Base-by-base conservation (phyloP, 1,139 yeast species). In the Saccharomyces hybrid region DNA sequence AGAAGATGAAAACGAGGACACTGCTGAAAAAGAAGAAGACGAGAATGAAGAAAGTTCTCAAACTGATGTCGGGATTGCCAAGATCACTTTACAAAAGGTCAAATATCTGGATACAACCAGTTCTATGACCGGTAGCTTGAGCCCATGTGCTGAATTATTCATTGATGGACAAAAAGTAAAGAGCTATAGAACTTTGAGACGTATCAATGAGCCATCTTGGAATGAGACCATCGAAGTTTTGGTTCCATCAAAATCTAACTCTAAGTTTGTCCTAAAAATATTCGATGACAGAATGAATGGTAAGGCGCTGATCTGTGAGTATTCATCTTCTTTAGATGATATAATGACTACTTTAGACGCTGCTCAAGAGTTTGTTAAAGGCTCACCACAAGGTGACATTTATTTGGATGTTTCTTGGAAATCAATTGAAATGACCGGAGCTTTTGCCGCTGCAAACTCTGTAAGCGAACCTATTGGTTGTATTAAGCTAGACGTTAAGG, bases 161-260 rank as follows among this genome's bases (percentile, higher is more conserved):
- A 69, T 84, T 53, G 81, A 84, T 64, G 78, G 77, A 48, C 77
- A 82, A 58, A 71, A 80, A 55, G 76, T 77, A 13, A 79, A 79
- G 62, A 71, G 71, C 5, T 80, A 83, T 57, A 82, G 93, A 75
- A 77, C 77, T 44, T 74, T 85, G 65, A 82, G 82, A 64, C 79
- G 81, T 64, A 78, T 82, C 16, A 85, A 85, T 63, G 88, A 83
- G 62, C 95, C 95, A 16, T 73, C 82, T 14, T 86, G 87, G 84
- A 83, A 82, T 59, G 82, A 82, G 62, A 69, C 78, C 25, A 71
- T 82, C 55, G 95, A 86, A 69, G 66, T 80, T 5, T 74, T 86
- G 59, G 72, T 85, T 46, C 78, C 83, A 13, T 79, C 84, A 49
- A 85, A 83, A 65, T 75, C 84, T 0, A 73, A 72, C 47, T 78